Evolutionary conservation across 75 land plant genomes (phyloP), one percentile per base, ranked within the genome.

Genomic region (Pinus albicaulis): DNA sequence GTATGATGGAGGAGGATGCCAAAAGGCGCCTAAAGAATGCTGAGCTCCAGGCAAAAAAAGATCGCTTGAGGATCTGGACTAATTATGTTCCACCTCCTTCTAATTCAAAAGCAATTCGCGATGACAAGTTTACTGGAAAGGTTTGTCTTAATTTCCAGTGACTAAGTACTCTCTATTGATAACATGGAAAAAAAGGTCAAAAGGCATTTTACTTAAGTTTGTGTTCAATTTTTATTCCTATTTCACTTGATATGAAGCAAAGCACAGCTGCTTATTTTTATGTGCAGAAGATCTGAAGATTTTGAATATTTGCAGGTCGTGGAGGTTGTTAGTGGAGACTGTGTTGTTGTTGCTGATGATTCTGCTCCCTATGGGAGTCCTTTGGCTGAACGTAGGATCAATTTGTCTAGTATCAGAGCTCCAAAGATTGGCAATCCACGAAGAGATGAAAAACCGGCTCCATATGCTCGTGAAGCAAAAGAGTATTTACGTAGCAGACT

Each of bases 291-390:
- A 72, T 71, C 53, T 14, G 31, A n/a, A 19, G 23, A 72, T 71
- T 38, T 14, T 23, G 17, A 17, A 24, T 62, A 26, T 58, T 58
- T 19, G 17, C 82, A 96, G 98, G 98, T 98, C 10, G 86, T 98
- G 13, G 99, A 98, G 80, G 93, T 98, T 80, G 98, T 95, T 4
- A 98, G 99, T 89, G 99, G 95, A 53, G 99, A 98, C 65, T 98
- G 99, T 81, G 79, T 98, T 38, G 85, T 98, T 74, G 94, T 98
- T 17, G 98, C 98, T 24, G 99, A 98, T 87, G 98, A 98, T 81
- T 73, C 91, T 44, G 59, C 81, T 31, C 98, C 96, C 26, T 87
- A 62, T 81, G 96, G 96, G 2, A 91, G 90, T 74, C 91, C 92
- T 63, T 36, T 71, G 38, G 98, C 98, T 61, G 99, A 98, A 78